phyloP scores from a whole-genome alignment of 2,329 filamentous ascomycete species.

The Fusarium buharicum region DNA sequence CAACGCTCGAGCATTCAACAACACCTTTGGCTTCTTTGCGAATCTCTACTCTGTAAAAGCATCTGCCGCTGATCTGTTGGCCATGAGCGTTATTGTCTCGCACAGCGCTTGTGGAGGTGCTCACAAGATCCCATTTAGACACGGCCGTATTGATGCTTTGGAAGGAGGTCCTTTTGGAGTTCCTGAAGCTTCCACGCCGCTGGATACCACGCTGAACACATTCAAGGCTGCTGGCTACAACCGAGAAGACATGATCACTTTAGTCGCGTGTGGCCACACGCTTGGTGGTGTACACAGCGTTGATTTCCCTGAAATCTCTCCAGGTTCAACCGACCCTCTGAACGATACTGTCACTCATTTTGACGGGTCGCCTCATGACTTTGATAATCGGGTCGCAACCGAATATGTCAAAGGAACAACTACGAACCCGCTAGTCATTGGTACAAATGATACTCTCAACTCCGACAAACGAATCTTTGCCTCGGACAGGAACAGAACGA shows the following conservation, averaged over 20 bases:
- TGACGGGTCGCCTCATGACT: conserved; percentile 51
- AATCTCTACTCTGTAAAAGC: conserved; percentile 21
- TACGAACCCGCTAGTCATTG: conserved; percentile 55
- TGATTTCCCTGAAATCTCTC: conserved; percentile 54
- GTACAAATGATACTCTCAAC: conserved; percentile 49
- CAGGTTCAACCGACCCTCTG: conserved; percentile 1
- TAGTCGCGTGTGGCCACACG: conserved; percentile 50
- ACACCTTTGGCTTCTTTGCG: conserved; percentile 49
- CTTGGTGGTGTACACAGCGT: conserved; percentile 56
- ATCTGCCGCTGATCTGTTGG: conserved; percentile 46
- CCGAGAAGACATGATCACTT: conserved; percentile 49
- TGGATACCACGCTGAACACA: conserved; percentile 37
- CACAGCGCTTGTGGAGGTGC: conserved; percentile 55
- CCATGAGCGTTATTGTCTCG: conserved; percentile 46
- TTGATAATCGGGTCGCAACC: conserved; percentile 56
- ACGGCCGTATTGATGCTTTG: conserved; percentile 46
- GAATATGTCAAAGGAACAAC: conserved; percentile 56
- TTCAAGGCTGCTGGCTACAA: conserved; percentile 48
- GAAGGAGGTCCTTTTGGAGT: conserved; percentile 46
- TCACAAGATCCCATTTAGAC: conserved; percentile 44
- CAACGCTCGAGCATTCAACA: conserved; percentile 35
- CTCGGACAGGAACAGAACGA: conserved; percentile 57
- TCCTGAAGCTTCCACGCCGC: conserved; percentile 44
- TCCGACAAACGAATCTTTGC: conserved; percentile 57
- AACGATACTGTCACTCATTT: conserved; percentile 48